Evolutionary conservation across 441 rosid genomes (phyloP).

Genomic region (Breynia disticha): DNA sequence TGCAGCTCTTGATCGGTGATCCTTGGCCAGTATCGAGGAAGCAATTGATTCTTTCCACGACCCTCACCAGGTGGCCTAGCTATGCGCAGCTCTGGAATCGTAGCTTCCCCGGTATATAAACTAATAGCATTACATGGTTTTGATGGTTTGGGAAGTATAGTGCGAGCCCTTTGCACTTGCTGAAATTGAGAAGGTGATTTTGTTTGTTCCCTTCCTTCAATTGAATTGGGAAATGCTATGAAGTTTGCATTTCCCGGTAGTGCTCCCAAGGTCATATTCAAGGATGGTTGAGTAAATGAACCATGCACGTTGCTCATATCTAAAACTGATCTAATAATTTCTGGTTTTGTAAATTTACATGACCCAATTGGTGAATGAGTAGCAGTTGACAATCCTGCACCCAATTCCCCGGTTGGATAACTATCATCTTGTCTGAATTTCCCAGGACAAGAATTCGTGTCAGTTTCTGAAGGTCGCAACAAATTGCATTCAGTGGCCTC

Average conservation of each 20-base stretch:
- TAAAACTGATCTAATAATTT: slow-evolving; percentile 27
- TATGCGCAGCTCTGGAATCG: slow-evolving; percentile 38
- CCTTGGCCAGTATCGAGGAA: slow-evolving; percentile 94
- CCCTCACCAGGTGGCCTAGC: slow-evolving; percentile 89
- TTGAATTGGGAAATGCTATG: slow-evolving; percentile 29
- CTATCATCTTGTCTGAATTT: slow-evolving; percentile 39
- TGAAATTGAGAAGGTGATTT: slow-evolving; percentile 31
- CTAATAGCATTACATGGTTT: slow-evolving; percentile 27
- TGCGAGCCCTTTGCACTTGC: slow-evolving; percentile 49
- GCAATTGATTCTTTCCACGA: slow-evolving; percentile 77
- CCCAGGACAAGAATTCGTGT: slow-evolving; percentile 22
- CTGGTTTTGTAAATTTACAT: slow-evolving; percentile 26
- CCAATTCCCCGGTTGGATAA: slow-evolving; percentile 30
- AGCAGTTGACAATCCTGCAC: slow-evolving; percentile 18
- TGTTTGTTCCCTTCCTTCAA: slow-evolving; percentile 41
- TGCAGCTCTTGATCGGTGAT: slow-evolving; percentile 91
- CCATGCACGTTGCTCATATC: slow-evolving; percentile 45
- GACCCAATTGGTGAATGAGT: slow-evolving; percentile 24
- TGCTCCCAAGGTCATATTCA: slow-evolving; percentile 48
- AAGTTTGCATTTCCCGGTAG: slow-evolving; percentile 31
- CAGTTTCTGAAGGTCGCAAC: slow-evolving; percentile 32
- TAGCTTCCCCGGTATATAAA: slow-evolving; percentile 32
- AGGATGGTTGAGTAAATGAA: slow-evolving; percentile 47
- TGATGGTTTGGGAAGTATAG: slow-evolving; percentile 49
- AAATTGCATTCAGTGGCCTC: slow-evolving; percentile 39